Percentiles rank a stretch among this genome's conserved stretches.
Conservation (phyloP, 1,284 basidiomycete species). For the Cystobasidium sp. region DNA sequence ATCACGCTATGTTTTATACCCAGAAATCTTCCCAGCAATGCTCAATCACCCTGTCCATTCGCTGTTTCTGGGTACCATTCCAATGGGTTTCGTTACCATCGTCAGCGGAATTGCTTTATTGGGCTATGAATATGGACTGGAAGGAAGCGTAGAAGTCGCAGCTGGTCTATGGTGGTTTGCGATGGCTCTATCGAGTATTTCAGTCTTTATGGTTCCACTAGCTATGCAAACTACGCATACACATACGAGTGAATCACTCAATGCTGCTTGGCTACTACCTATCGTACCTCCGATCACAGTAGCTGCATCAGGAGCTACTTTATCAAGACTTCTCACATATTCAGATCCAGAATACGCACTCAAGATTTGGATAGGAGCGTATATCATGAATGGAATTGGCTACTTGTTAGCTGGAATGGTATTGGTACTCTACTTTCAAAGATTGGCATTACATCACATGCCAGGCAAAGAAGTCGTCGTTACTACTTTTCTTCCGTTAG, state of each 20-base stretch:
- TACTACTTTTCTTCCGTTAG: constrained; percentile 50
- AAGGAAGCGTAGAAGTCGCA: constrained; percentile 44
- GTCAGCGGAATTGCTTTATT: constrained; percentile 48
- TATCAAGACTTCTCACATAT: constrained; percentile 49
- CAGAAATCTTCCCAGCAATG: constrained; percentile 50
- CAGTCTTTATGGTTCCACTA: constrained; percentile 36
- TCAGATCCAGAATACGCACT: constrained; percentile 47
- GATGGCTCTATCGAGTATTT: constrained; percentile 35
- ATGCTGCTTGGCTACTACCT: constrained; percentile 53
- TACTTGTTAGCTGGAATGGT: constrained; percentile 47
- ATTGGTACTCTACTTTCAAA: constrained; percentile 52
- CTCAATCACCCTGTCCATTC: constrained; percentile 51
- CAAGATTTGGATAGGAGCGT: constrained; percentile 48
- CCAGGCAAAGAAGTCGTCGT: constrained; percentile 52
- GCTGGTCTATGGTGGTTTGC: constrained; percentile 53
- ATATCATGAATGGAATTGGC: constrained; percentile 51
- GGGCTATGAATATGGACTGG: constrained; percentile 49
- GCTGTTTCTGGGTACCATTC: constrained; percentile 48
- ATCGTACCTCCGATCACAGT: constrained; percentile 52
- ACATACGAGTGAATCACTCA: constrained; percentile 49
- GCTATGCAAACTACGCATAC: constrained; percentile 51
- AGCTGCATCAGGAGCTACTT: constrained; percentile 47
- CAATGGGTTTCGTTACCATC: constrained; percentile 46
- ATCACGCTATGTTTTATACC: constrained; percentile 50
- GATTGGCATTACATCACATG: constrained; percentile 50